Base-by-base conservation (phyloP, 2,329 filamentous ascomycete species). In the Mollisiaceae sp. region DNA sequence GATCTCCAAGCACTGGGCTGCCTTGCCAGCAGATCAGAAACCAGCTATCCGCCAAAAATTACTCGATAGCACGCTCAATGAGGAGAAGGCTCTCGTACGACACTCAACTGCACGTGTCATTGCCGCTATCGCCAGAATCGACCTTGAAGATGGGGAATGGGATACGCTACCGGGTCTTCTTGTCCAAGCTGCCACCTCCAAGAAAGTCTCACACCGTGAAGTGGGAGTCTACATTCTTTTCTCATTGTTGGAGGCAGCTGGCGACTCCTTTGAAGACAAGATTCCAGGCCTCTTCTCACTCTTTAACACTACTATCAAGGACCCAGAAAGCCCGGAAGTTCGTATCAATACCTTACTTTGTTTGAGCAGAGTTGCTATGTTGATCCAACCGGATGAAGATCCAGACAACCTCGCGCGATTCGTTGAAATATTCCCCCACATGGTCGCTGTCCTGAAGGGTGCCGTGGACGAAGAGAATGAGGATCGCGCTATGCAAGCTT, bases 331-430 rank as follows among this genome's bases (percentile, higher is more conserved):
- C 78, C 87, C 91, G 68, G 93, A 97, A 77, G 95, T 99, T 64
- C 90, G 94, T 74, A 89, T 97, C 81, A 98, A 97, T 83, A 96
- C 95, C 38, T 89, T 97, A 80, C 87, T 97, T 75, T 93, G 93
- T 67, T 86, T 98, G 67, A 93, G 94, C 74, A 91, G 93, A 75
- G 85, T 97, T 74, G 90, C 94, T 62, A 91, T 96, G 83, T 86
- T 97, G 68, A 83, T 98, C 58, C 92, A 97, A 76, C 88, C 91
- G 0, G 94, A 97, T 45, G 92, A 97, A 81, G 91, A 97, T 71
- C 83, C 86, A 67, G 82, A 89, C 69, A 87, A 89, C 50, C 83
- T 97, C 66, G 85, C 87, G 74, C 83, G 88, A 58, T 91, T 98
- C 77, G 92, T 96, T 79, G 83, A 86, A 70, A 87, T 95, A 63